Conservation (phyloP, 2,329 filamentous ascomycete genomes). For the Tolypocladium paradoxum region DNA sequence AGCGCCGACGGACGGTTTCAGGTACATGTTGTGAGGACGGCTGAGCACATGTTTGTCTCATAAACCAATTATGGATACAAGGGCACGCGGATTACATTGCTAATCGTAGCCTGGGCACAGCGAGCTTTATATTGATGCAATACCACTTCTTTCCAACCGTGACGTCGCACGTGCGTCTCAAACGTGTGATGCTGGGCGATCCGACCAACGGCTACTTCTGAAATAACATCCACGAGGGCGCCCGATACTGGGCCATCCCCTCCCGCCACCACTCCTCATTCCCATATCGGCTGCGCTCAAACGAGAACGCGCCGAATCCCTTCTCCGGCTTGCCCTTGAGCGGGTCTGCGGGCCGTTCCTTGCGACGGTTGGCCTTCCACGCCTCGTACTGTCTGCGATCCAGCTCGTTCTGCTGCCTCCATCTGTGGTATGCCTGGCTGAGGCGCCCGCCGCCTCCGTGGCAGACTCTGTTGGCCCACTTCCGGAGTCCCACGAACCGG, state of each 20-base stretch:
- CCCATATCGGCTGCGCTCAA: conserved; percentile 12
- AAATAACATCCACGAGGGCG: conserved; percentile 22
- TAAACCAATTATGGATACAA: not conserved
- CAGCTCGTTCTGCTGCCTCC: conserved; percentile 14
- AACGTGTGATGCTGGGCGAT: not conserved
- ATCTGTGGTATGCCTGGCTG: conserved; percentile 12
- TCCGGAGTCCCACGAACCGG: conserved; percentile 15
- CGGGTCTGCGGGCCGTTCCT: conserved; percentile 11
- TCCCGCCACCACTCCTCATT: conserved; percentile 25
- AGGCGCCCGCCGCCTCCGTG: conserved; percentile 14
- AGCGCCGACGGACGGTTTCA: conserved; percentile 21
- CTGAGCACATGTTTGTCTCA: not conserved
- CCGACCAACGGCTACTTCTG: conserved; percentile 1
- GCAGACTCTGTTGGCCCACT: conserved; percentile 17
- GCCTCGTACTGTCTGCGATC: conserved; percentile 16
- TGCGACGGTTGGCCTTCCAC: conserved; percentile 17
- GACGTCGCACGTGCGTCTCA: not conserved
- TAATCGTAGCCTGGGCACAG: not conserved
- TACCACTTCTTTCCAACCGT: not conserved
- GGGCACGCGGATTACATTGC: not conserved
- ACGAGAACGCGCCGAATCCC: conserved; percentile 12
- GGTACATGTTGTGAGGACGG: conserved; percentile 33
- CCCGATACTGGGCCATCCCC: conserved; percentile 20
- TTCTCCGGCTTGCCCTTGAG: conserved; percentile 14
- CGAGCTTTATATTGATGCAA: not conserved